Conservation (phyloP, 495 filamentous ascomycete genomes). For the Aspergillus bridgeri region DNA sequence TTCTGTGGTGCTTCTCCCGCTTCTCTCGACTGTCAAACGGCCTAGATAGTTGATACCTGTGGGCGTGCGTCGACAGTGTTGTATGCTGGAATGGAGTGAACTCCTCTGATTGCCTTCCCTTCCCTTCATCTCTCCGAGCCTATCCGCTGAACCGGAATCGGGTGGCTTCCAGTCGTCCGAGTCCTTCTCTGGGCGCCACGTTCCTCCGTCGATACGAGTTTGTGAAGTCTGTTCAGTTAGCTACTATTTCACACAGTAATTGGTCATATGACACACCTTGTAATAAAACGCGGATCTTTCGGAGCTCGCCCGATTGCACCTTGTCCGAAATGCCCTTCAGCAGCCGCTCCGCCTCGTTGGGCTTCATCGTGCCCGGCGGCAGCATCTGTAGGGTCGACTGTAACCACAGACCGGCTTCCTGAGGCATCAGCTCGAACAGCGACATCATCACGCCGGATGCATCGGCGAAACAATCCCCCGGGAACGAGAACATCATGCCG, state of each 20-base stretch:
- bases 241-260: background rate
- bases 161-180: slow-evolving; percentile 78
- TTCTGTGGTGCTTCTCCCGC: background rate
- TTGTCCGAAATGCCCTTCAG: slow-evolving; percentile 63
- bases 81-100: background rate
- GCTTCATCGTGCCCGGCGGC: slow-evolving; percentile 73
- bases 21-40: too few species aligned
- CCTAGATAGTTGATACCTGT: background rate
- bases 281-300: slow-evolving; percentile 77
- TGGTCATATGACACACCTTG: slow-evolving; percentile 60
- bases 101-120: background rate
- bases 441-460: slow-evolving; percentile 86
- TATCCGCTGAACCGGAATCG: slow-evolving; percentile 77
- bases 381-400: slow-evolving; percentile 78
- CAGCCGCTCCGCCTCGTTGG: slow-evolving; percentile 59
- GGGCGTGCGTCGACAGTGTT: background rate
- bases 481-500: slow-evolving; percentile 99
- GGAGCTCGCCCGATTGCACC: slow-evolving; percentile 66
- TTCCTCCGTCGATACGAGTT: slow-evolving; percentile 90
- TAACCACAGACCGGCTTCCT: slow-evolving; percentile 73
- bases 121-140: background rate
- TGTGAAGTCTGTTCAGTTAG: slow-evolving; percentile 67
- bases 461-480: slow-evolving; percentile 89
- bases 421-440: slow-evolving; percentile 82
- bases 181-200: slow-evolving; percentile 86